Conservation (phyloP, 371 early-diverging fungal species). For the Mortierella sp. region DNA sequence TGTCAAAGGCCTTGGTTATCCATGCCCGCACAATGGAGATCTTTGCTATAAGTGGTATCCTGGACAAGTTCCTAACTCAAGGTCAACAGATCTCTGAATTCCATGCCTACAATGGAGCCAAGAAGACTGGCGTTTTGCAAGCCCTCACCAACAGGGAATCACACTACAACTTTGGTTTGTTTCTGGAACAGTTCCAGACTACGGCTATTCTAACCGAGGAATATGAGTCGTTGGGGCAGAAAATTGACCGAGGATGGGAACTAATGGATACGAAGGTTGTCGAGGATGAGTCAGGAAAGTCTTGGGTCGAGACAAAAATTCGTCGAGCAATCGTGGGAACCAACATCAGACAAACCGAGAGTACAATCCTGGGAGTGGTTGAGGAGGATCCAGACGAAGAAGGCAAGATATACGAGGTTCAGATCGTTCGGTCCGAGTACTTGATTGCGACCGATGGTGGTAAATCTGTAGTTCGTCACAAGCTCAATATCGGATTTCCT, state of each 20-base stretch:
- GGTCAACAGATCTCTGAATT: constrained; percentile 24
- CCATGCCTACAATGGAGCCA: constrained; percentile 31
- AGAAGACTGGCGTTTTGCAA: constrained; percentile 16
- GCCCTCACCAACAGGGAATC: constrained; percentile 34
- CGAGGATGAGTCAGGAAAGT: constrained; percentile 7
- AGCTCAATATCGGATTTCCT: constrained; percentile 47
- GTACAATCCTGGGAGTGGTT: constrained; percentile 25
- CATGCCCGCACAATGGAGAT: constrained; percentile 53
- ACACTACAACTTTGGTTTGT: constrained; percentile 36
- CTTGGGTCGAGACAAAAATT: constrained; percentile 34
- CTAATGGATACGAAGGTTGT: constrained; percentile 45
- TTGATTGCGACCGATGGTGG: constrained; percentile 59
- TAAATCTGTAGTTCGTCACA: constrained; percentile 51
- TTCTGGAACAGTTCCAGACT: constrained; percentile 33
- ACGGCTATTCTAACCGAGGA: constrained; percentile 23
- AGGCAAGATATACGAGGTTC: constrained; percentile 17
- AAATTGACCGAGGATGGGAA: constrained; percentile 52
- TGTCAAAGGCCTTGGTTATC: constrained; percentile 49
- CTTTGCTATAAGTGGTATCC: constrained; percentile 38
- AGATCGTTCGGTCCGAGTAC: constrained; percentile 44
- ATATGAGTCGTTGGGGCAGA: constrained; percentile 24
- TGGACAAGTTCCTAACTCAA: constrained; percentile 28
- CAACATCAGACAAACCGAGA: constrained; percentile 33
- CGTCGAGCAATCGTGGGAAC: constrained; percentile 22
- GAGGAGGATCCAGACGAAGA: constrained; percentile 24